Base-by-base conservation (phyloP, 768 basidiomycete genomes). In the Russula vinacea region DNA sequence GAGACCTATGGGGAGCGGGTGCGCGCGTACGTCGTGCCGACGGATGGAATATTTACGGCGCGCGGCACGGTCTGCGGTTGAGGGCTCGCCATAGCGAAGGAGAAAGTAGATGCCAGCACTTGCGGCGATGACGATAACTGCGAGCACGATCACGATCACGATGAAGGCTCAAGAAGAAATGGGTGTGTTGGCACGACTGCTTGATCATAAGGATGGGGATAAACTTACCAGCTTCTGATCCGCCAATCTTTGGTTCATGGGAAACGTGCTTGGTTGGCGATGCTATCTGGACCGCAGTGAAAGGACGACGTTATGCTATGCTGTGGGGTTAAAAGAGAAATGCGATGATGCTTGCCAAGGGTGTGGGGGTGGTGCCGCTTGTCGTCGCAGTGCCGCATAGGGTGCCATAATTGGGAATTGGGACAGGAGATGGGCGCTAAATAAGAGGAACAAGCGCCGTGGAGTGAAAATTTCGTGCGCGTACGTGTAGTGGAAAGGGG, bases 91-190 rank as follows among this genome's bases (percentile, higher is more conserved):
- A 55, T 82, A 73, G 47, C 81, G 80, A 19, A 88, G 75, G 40
- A 90, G 81, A 68, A 81, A 79, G 71, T 81, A 80, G 44, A 86
- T 80, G 40, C 79, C 85, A 17, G 76, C 73, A 71, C 80, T 83
- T 55, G 81, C 80, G 35, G 77, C 70, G 62, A 86, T 67, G 71
- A 88, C 81, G 59, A 89, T 74, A 62, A 81, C 66, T 61, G 77
- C 75, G 47, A 90, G 78, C 51, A 76, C 72, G 42, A 87, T 81
- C 45, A 89, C 77, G 44, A 89, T 74, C 4, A 75, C 83, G 67
- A 89, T 80, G 75, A 89, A 90, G 10, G 60, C 68, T 69, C 22
- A 39, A 33, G 33, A 26, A 66, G n/a, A 19, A 22, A 14, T 22
- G 4, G 26, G 26, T 13, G 52, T 1, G 40, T 60, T 35, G 52